phyloP scores from a whole-genome alignment of 192 early-diverging fungal species.

The Radiomyces spectabilis region DNA sequence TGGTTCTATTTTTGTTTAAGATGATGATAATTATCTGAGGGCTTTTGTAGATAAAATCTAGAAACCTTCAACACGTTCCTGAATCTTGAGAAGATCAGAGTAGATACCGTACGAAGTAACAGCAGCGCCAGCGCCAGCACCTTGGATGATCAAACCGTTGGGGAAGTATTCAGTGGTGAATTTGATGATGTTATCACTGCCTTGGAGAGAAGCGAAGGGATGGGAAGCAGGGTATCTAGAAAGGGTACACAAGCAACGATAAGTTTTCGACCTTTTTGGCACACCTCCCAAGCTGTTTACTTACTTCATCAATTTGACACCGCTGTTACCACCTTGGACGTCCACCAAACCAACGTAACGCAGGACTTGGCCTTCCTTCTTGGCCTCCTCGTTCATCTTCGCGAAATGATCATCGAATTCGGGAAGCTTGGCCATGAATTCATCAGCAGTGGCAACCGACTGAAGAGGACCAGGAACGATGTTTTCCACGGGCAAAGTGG shows the following conservation, averaged over 20 bases:
- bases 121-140: slow-evolving; percentile 88
- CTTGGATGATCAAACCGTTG: slow-evolving; percentile 87
- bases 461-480: slow-evolving; percentile 90
- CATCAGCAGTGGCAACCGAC: slow-evolving; percentile 54
- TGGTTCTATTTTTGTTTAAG: too few species aligned
- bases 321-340: slow-evolving; percentile 47
- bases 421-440: slow-evolving; percentile 83
- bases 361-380: slow-evolving; percentile 65
- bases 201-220: slow-evolving; percentile 93
- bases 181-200: slow-evolving; percentile 97
- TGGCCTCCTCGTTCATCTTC: slow-evolving; percentile 72
- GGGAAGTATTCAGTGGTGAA: slow-evolving; percentile 94
- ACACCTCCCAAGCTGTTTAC: too few species aligned
- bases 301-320: slow-evolving; percentile 71
- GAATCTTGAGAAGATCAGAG: slow-evolving; percentile 85
- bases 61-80: slow-evolving; percentile 52
- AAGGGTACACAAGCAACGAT: slow-evolving; percentile 4
- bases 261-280: not conserved
- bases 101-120: slow-evolving; percentile 99
- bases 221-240: slow-evolving; percentile 74
- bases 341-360: slow-evolving; percentile 92
- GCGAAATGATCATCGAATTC: slow-evolving; percentile 83
- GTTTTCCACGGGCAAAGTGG: slow-evolving; percentile 86
- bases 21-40: too few species aligned
- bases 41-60: too few species aligned